These are phyloP conservation scores for Suillus alpinus DNA, from an alignment of 768 basidiomycete genomes.

Conservation along the genomic window DNA sequence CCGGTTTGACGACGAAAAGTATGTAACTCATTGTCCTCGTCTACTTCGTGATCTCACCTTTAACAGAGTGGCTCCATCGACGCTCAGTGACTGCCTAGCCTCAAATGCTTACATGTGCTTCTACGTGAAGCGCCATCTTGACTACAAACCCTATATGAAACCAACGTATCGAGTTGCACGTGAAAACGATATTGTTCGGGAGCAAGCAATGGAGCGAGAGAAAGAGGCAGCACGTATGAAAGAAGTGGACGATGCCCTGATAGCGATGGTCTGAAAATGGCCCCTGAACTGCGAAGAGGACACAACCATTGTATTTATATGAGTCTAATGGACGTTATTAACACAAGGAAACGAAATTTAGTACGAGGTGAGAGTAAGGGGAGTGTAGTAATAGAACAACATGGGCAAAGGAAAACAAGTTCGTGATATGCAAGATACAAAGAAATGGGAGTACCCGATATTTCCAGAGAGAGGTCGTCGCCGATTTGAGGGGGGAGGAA, in stretches of 20 bases:
- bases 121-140: constrained; percentile 86
- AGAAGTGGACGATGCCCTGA: constrained; percentile 65
- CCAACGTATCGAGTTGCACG: constrained; percentile 67
- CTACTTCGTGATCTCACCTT: constrained; percentile 7
- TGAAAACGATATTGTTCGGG: constrained; percentile 63
- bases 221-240: constrained; percentile 51
- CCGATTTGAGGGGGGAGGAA: background rate
- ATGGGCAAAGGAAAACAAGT: constrained; percentile 4
- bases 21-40: constrained; percentile 23
- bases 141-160: constrained; percentile 70
- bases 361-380: constrained; percentile 4
- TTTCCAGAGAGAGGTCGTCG: background rate
- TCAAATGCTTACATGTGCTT: constrained; percentile 93
- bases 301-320: background rate
- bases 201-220: constrained; percentile 54
- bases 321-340: constrained; percentile 2
- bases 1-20: constrained; percentile 94
- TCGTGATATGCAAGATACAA: constrained; percentile 8
- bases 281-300: background rate
- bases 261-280: constrained; percentile 40
- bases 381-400: background rate
- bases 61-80: constrained; percentile 67
- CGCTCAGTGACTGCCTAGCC: constrained; percentile 60
- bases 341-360: constrained; percentile 1
- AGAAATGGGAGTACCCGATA: background rate